Evolutionary conservation across 148 eudicot species (phyloP).

Genomic region (Amaranthus palmeri): DNA sequence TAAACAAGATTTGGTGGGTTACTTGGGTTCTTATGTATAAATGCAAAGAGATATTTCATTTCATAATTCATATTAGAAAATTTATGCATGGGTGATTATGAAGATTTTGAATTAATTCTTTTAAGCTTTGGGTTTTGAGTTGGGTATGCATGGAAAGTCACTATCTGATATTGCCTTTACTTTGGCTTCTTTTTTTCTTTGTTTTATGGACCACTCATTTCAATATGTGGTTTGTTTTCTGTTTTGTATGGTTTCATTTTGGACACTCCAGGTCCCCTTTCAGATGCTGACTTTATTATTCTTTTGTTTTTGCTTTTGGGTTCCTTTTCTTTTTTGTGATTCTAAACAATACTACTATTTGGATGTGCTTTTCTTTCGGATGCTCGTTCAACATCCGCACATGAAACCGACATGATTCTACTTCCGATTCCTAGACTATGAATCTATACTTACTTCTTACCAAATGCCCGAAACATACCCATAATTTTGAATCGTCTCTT

Average conservation of each 20-base stretch:
- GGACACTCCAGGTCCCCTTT: slow-evolving; percentile 29
- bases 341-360: slow-evolving; percentile 18
- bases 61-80: neutral
- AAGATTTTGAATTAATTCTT: slow-evolving; percentile 3
- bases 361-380: slow-evolving; percentile 12
- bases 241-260: slow-evolving; percentile 38
- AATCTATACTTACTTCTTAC: slow-evolving; percentile 10
- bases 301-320: slow-evolving; percentile 1
- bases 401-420: slow-evolving; percentile 17
- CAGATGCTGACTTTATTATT: slow-evolving; percentile 22
- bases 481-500: neutral
- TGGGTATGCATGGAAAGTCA: slow-evolving; percentile 44
- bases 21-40: slow-evolving; percentile 1
- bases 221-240: slow-evolving; percentile 16
- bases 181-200: slow-evolving; percentile 26
- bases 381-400: neutral
- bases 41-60: slow-evolving; percentile 6
- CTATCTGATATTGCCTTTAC: slow-evolving; percentile 32
- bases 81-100: slow-evolving; percentile 8
- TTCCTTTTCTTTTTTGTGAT: slow-evolving; percentile 12
- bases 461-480: neutral
- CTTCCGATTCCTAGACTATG: slow-evolving; percentile 14
- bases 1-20: slow-evolving; percentile 1
- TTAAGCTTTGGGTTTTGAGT: slow-evolving; percentile 27
- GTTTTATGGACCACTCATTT: slow-evolving; percentile 26